These are phyloP conservation scores for Trypanosoma vivax DNA, from an alignment of 208 protist genomes.

Conservation along the genomic window DNA sequence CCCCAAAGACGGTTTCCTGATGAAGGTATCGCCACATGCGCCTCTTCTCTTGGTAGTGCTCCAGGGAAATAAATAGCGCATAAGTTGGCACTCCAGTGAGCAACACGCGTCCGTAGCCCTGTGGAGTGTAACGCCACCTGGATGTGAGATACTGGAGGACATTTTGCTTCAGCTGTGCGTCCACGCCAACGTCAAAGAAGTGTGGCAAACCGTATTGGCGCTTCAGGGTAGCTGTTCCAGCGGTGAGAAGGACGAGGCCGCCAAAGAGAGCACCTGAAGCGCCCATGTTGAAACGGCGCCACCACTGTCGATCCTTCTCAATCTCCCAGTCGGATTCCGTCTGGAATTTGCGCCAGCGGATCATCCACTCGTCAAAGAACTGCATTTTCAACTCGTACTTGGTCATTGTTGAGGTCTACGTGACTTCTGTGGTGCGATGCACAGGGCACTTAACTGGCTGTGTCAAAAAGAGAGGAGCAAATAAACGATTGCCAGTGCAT, in stretches of 20 bases:
- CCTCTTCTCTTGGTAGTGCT: conserved; percentile 71
- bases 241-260: conserved; percentile 55
- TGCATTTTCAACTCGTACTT: conserved; percentile 87
- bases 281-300: conserved; percentile 60
- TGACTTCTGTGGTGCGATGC: too few species aligned
- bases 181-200: conserved; percentile 81
- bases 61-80: conserved; percentile 43
- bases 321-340: conserved; percentile 87
- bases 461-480: conserved; percentile 8
- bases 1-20: conserved; percentile 87
- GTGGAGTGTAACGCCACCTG: conserved; percentile 77
- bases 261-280: conserved; percentile 37
- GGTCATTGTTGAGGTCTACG: conserved; percentile 16
- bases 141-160: conserved; percentile 51
- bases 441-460: too few species aligned
- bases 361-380: conserved; percentile 89
- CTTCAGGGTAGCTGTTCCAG: conserved; percentile 60
- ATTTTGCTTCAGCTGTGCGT: conserved; percentile 54
- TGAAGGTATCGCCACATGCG: conserved; percentile 63
- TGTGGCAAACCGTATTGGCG: conserved; percentile 80
- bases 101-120: conserved; percentile 74
- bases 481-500: neutral
- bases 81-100: conserved; percentile 74
- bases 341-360: conserved; percentile 88
- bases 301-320: conserved; percentile 82